Percentiles rank a stretch among this genome's conserved stretches.
These are phyloP conservation scores for Syzygium jambos DNA, from an alignment of 345 rosid species.

Conservation along the genomic window DNA sequence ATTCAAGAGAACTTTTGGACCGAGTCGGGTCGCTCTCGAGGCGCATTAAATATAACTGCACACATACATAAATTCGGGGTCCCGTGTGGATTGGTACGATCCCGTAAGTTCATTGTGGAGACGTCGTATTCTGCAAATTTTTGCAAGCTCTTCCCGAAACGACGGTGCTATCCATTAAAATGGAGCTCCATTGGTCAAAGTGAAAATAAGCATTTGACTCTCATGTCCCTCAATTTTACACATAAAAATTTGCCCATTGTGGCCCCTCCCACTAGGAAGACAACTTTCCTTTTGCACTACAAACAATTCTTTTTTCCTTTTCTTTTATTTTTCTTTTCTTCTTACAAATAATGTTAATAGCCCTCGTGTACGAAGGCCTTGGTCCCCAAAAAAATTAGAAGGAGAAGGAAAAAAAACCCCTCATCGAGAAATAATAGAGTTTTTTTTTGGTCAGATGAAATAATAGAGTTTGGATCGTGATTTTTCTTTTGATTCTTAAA, in stretches of 20 bases:
- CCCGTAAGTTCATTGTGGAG: neutral
- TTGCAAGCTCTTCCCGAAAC: neutral
- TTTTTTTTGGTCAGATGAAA: too few species aligned
- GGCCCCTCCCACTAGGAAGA: neutral
- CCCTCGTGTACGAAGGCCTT: neutral
- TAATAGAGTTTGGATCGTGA: too few species aligned
- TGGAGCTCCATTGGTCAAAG: neutral
- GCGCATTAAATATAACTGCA: neutral
- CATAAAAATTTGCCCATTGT: neutral
- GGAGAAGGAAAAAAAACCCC: too few species aligned
- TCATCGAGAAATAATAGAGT: too few species aligned
- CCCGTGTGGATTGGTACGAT: neutral
- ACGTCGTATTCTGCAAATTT: neutral
- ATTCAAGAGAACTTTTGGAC: neutral
- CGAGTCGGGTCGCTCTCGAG: accelerated
- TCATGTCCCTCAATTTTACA: neutral
- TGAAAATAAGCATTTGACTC: neutral
- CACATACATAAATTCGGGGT: neutral
- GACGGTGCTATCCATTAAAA: neutral
- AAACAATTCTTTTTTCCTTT: neutral
- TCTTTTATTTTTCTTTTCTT: neutral
- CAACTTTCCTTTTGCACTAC: neutral
- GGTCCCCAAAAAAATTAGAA: too few species aligned
- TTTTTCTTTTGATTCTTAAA: too few species aligned
- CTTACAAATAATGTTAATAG: neutral